These are phyloP conservation scores for Fusarium heterosporum DNA, from an alignment of 2,329 filamentous ascomycete species.

Conservation along the genomic window DNA sequence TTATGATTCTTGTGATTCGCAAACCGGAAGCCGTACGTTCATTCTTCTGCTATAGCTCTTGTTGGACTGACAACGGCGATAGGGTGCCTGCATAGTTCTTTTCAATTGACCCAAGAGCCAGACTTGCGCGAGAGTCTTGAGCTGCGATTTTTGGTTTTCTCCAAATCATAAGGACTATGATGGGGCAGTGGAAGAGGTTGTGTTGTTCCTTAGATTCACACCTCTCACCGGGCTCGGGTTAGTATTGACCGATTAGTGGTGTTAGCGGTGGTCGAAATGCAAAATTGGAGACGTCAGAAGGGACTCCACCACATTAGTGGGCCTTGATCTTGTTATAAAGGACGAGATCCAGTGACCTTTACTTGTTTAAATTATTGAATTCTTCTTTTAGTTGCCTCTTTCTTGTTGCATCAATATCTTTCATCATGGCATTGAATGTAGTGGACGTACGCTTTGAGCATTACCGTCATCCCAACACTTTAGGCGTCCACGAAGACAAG, in stretches of 20 bases:
- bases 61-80: too few relatives aligned
- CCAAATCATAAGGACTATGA: too few relatives aligned
- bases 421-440: conserved; percentile 23
- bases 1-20: too few relatives aligned
- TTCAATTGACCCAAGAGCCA: too few relatives aligned
- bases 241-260: background rate
- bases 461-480: conserved; percentile 24
- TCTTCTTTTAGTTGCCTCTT: background rate
- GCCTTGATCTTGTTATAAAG: background rate
- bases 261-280: background rate
- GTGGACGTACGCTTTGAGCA: conserved; percentile 35
- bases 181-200: too few relatives aligned
- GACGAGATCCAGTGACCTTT: background rate
- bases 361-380: background rate
- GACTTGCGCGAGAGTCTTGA: too few relatives aligned
- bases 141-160: too few relatives aligned
- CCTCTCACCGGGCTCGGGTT: background rate
- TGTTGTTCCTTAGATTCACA: background rate
- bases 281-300: background rate
- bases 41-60: too few relatives aligned
- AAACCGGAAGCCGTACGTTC: too few relatives aligned
- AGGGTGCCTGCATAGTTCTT: too few relatives aligned
- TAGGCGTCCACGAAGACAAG: conserved; percentile 32
- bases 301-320: background rate
- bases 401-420: background rate